Percentiles rank a stretch among this genome's conserved stretches.
These are phyloP conservation scores for Aspergillus costaricaensis DNA, from an alignment of 2,329 filamentous ascomycete species.

Conservation along the genomic window DNA sequence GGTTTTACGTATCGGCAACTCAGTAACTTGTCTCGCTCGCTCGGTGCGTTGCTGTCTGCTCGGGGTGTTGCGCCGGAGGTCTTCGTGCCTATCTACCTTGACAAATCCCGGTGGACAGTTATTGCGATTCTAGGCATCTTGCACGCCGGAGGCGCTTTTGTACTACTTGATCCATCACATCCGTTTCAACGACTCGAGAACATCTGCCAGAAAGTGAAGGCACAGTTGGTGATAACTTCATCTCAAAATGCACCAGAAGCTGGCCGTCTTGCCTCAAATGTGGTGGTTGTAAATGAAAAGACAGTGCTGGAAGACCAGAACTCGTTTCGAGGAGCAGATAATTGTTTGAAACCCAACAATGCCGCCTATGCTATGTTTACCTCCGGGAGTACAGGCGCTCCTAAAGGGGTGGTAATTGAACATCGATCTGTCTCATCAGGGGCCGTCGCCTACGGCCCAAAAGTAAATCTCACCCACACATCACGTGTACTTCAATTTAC, in stretches of 20 bases:
- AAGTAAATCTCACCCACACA: background rate
- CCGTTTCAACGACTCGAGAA: too few relatives aligned
- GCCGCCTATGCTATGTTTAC: background rate
- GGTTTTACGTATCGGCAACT: background rate
- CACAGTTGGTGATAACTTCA: too few relatives aligned
- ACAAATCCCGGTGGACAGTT: background rate
- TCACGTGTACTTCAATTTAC: background rate
- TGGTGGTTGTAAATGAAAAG: too few relatives aligned
- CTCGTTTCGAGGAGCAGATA: too few relatives aligned
- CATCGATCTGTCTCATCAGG: background rate
- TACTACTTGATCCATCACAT: background rate
- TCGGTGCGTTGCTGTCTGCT: background rate
- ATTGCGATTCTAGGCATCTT: background rate
- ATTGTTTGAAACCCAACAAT: background rate
- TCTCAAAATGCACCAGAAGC: too few relatives aligned
- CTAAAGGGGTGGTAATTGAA: background rate
- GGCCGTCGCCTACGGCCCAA: too few relatives aligned
- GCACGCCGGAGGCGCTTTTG: background rate
- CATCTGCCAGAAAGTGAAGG: too few relatives aligned
- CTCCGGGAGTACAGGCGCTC: background rate
- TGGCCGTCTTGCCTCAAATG: too few relatives aligned
- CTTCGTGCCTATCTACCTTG: background rate
- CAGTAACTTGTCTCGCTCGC: rapidly evolving
- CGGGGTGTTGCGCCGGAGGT: background rate
- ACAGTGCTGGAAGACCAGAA: too few relatives aligned